Conservation (phyloP, 2,329 filamentous ascomycete species). For the Daldinia sp. region DNA sequence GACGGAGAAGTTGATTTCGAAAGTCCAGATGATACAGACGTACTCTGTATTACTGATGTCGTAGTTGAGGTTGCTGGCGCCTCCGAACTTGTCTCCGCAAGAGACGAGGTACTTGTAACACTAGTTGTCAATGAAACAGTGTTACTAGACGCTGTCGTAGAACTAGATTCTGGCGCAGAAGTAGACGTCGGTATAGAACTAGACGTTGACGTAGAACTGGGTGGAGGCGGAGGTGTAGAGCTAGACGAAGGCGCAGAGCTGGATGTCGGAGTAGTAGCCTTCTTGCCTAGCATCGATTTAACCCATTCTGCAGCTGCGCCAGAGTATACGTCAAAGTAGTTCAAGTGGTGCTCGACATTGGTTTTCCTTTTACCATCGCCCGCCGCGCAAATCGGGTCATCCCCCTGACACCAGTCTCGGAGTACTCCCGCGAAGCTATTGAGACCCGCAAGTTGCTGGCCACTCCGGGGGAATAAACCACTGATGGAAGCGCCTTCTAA, state of each 20-base stretch:
- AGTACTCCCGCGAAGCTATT: slow-evolving; percentile 43
- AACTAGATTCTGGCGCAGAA: background rate
- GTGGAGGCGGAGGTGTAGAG: background rate
- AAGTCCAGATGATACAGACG: background rate
- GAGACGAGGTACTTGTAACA: background rate
- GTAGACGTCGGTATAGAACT: background rate
- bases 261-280: background rate
- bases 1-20: slow-evolving; percentile 4
- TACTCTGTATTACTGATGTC: background rate
- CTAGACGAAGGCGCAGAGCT: background rate
- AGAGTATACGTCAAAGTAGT: slow-evolving; percentile 50
- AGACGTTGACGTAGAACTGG: slow-evolving; percentile 12
- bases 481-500: slow-evolving; percentile 44
- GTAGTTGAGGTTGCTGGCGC: background rate
- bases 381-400: slow-evolving; percentile 50
- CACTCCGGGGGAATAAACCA: slow-evolving; percentile 42
- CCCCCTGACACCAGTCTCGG: slow-evolving; percentile 47
- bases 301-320: slow-evolving; percentile 48
- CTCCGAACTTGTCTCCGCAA: background rate
- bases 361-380: slow-evolving; percentile 31
- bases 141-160: slow-evolving; percentile 7
- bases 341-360: slow-evolving; percentile 45
- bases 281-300: slow-evolving; percentile 30
- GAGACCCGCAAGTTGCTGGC: slow-evolving; percentile 39
- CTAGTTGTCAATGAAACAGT: background rate